These are phyloP conservation scores for Ogataea sp. DNA, from an alignment of 805 yeast genomes.

Conservation along the genomic window DNA sequence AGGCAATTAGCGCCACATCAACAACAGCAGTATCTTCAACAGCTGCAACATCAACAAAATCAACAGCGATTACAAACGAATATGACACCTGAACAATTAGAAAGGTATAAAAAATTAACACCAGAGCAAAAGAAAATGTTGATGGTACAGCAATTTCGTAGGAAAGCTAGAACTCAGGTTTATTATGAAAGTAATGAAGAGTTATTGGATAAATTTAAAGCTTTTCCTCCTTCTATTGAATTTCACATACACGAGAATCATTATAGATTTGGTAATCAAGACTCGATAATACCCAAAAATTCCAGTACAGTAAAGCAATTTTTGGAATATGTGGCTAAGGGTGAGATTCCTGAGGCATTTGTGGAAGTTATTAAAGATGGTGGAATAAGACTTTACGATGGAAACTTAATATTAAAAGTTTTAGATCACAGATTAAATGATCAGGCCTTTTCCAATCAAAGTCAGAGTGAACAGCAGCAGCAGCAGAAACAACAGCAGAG, in stretches of 20 bases:
- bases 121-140: slow-evolving; percentile 34
- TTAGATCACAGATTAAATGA: slow-evolving; percentile 65
- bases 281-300: slow-evolving; percentile 75
- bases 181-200: slow-evolving; percentile 69
- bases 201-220: slow-evolving; percentile 67
- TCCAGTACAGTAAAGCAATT: slow-evolving; percentile 76
- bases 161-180: slow-evolving; percentile 38
- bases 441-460: slow-evolving; percentile 2
- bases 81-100: slow-evolving; percentile 12
- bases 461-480: too few relatives aligned
- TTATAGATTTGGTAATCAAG: slow-evolving; percentile 84
- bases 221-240: slow-evolving; percentile 72
- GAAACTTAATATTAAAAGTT: slow-evolving; percentile 80
- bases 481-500: too few relatives aligned
- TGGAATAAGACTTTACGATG: slow-evolving; percentile 78
- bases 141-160: slow-evolving; percentile 33
- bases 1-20: neutral
- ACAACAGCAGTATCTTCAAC: neutral
- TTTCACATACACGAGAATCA: slow-evolving; percentile 90
- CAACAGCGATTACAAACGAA: neutral
- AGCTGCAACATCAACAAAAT: slow-evolving; percentile 1
- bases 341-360: slow-evolving; percentile 82
- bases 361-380: slow-evolving; percentile 87
- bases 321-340: slow-evolving; percentile 67
- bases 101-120: slow-evolving; percentile 22